phyloP scores from a whole-genome alignment of 1,139 yeast genomes.

The Yamadazyma kanchanaburiensis region DNA sequence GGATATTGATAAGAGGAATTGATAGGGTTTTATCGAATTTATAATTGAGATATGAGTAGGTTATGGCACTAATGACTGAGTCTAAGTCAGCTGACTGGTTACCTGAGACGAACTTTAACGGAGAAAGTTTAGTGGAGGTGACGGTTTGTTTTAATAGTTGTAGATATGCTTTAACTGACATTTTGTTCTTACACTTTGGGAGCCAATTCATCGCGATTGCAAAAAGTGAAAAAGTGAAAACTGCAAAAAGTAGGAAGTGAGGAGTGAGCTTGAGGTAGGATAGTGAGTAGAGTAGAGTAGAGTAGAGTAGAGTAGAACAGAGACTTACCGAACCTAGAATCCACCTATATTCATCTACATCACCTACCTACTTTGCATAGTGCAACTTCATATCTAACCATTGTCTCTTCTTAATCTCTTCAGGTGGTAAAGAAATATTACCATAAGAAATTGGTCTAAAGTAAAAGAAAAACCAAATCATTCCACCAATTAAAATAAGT shows the following conservation, averaged over 20 bases:
- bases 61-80: constrained; percentile 72
- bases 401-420: constrained; percentile 69
- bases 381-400: constrained; percentile 82
- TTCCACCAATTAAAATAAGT: constrained; percentile 38
- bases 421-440: constrained; percentile 56
- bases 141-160: constrained; percentile 8
- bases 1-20: constrained; percentile 74
- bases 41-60: constrained; percentile 60
- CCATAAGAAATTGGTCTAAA: constrained; percentile 90
- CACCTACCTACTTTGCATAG: constrained; percentile 69
- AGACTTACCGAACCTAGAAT: neutral
- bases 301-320: neutral
- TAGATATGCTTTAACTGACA: constrained; percentile 13
- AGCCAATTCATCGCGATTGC: too few relatives aligned
- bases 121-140: constrained; percentile 7
- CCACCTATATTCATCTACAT: neutral
- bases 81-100: constrained; percentile 87
- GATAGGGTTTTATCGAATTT: constrained; percentile 17
- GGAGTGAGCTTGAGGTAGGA: neutral
- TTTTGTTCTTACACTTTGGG: too few relatives aligned
- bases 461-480: constrained; percentile 65
- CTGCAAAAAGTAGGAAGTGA: neutral
- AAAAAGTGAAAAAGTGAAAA: neutral
- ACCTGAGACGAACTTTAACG: constrained; percentile 62
- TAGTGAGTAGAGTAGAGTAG: neutral